These are phyloP conservation scores for Boletus rufocinnamomeus DNA, from an alignment of 768 basidiomycete genomes.

Conservation along the genomic window DNA sequence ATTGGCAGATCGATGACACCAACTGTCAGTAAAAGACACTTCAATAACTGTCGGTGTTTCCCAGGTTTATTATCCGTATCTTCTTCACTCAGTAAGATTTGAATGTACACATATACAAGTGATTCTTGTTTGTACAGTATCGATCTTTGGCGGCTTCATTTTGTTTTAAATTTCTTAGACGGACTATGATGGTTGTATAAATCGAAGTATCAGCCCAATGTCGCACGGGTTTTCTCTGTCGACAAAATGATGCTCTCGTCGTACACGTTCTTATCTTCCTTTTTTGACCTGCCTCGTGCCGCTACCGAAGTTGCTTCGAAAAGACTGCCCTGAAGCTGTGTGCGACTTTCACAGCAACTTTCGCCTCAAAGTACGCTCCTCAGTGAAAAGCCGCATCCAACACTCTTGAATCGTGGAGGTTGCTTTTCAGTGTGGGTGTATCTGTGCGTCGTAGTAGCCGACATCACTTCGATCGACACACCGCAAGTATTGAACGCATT, in stretches of 20 bases:
- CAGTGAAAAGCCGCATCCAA: too few species aligned
- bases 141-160: not conserved
- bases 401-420: not conserved
- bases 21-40: not conserved
- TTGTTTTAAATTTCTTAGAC: too few species aligned
- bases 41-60: not conserved
- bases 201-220: too few species aligned
- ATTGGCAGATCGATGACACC: constrained; percentile 29
- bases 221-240: too few species aligned
- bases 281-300: too few species aligned
- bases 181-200: too few species aligned
- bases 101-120: not conserved
- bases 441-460: not conserved
- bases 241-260: too few species aligned
- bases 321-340: constrained; percentile 6
- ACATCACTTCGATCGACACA: not conserved
- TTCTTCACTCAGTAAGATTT: not conserved
- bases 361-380: too few species aligned
- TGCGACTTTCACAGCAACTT: not conserved
- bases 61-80: not conserved
- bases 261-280: too few species aligned
- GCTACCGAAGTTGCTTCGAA: not conserved
- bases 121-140: not conserved
- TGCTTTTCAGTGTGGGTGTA: constrained; percentile 8
- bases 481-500: not conserved